Conservation (phyloP, 176 grass and related monocot species). For the Oryza longistaminata region DNA sequence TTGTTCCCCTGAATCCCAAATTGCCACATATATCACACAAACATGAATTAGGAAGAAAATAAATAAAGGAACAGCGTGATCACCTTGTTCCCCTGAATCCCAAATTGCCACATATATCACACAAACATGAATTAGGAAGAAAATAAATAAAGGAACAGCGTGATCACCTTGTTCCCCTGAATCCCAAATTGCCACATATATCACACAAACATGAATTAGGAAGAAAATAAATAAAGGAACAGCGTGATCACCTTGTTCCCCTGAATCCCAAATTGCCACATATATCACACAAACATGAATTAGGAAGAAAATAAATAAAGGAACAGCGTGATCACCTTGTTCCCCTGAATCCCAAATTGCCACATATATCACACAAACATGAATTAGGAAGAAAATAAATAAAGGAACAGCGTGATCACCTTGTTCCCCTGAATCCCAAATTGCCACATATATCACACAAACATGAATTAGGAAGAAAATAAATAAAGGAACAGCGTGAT, state of each 20-base stretch:
- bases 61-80: too few species aligned
- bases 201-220: not conserved
- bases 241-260: slow-evolving; percentile 53
- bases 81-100: too few species aligned
- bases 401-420: too few species aligned
- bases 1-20: slow-evolving; percentile 69
- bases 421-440: too few species aligned
- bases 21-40: slow-evolving; percentile 1
- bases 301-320: not conserved
- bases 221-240: not conserved
- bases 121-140: too few species aligned
- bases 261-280: slow-evolving; percentile 57
- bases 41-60: too few species aligned
- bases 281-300: not conserved
- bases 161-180: slow-evolving; percentile 59
- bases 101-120: too few species aligned
- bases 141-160: not conserved
- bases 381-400: too few species aligned
- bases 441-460: too few species aligned
- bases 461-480: too few species aligned
- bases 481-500: not conserved
- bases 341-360: slow-evolving; percentile 69
- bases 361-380: too few species aligned
- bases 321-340: slow-evolving; percentile 43
- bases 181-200: slow-evolving; percentile 50